Evolutionary conservation across 257 asterid species (phyloP), one percentile per base, ranked within the genome.

Genomic region (Solanum sparsipilum): DNA sequence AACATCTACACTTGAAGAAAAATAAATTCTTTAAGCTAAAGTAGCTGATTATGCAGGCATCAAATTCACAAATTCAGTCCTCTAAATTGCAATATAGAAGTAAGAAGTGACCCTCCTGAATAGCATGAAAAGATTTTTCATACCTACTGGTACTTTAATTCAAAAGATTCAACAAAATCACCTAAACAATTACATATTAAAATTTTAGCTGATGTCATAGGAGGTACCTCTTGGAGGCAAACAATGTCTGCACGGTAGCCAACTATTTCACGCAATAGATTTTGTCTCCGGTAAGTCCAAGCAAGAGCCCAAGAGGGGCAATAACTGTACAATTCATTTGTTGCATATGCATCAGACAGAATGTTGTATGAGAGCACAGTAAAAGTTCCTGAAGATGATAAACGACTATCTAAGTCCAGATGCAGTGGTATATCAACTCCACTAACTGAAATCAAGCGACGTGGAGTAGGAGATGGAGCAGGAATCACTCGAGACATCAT

Each of bases 281-380:
- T 97, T 91, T 97, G 99, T 90, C 96, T 91, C 89, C 99, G 98
- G 88, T 97, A 96, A 85, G 99, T 89, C 99, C 99, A 97, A 68
- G 99, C 94, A 87, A 97, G 98, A 70, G 99, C 99, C 99, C 99
- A 97, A 81, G 99, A 74, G 34, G 99, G 99, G 87, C 99, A 97
- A 91, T 96, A 97, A 91, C 92, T 89, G 90, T 94, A 94, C 67
- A 89, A 86, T 87, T 97, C 99, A 87, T 87, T 97, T 23, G 94
- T 86, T 20, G 98, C 98, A 91, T 90, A 92, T 75, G 93, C 87
- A 74, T 97, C 99, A 2, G 98, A 92, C 68, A 97, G 89, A 58
- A 96, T 95, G 90, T 97, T 97, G 93, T 97, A 97, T 13, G 99
- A 97, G 89, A 97, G 98, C 92, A 97, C 99, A 18, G 98, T 94